Evolutionary conservation across 768 basidiomycete species (phyloP).

Genomic region (Russula foetens): DNA sequence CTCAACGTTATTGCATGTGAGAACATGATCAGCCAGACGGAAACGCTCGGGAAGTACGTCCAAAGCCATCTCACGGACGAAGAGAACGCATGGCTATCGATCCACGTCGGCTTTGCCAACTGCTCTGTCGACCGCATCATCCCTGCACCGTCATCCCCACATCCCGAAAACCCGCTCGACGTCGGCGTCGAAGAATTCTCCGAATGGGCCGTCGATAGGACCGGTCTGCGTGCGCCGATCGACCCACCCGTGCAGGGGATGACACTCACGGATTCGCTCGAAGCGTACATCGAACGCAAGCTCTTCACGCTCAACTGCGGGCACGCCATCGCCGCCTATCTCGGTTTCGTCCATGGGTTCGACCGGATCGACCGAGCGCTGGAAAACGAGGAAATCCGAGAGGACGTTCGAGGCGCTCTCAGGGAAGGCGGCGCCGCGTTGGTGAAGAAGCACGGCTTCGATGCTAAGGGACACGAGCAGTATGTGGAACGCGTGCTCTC

Average conservation of each 20-base stretch:
- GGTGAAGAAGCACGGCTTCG: conserved; percentile 25
- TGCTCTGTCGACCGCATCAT: conserved; percentile 37
- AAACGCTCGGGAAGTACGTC: conserved; percentile 26
- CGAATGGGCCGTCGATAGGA: conserved; percentile 34
- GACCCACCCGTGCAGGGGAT: conserved; percentile 27
- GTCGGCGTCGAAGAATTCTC: conserved; percentile 36
- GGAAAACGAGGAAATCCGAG: conserved; percentile 25
- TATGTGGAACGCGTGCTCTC: conserved; percentile 30
- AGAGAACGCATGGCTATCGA: conserved; percentile 25
- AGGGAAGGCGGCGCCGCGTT: conserved; percentile 33
- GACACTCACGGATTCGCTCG: conserved; percentile 27
- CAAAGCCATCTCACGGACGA: conserved; percentile 25
- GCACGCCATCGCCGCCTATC: conserved; percentile 34
- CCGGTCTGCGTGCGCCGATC: conserved; percentile 24
- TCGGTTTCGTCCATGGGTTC: conserved; percentile 29
- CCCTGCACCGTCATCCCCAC: conserved; percentile 8
- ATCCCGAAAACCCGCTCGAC: conserved; percentile 26
- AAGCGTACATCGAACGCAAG: conserved; percentile 34
- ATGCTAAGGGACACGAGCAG: conserved; percentile 20
- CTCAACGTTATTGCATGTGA: conserved; percentile 36
- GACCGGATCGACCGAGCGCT: conserved; percentile 29
- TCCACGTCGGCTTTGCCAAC: conserved; percentile 34
- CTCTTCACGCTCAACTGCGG: conserved; percentile 37
- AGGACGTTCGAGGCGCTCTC: conserved; percentile 28
- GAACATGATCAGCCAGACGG: conserved; percentile 33